Evolutionary conservation across 2,329 filamentous ascomycete genomes (phyloP).

Genomic region (Ceratocystis colombiana): DNA sequence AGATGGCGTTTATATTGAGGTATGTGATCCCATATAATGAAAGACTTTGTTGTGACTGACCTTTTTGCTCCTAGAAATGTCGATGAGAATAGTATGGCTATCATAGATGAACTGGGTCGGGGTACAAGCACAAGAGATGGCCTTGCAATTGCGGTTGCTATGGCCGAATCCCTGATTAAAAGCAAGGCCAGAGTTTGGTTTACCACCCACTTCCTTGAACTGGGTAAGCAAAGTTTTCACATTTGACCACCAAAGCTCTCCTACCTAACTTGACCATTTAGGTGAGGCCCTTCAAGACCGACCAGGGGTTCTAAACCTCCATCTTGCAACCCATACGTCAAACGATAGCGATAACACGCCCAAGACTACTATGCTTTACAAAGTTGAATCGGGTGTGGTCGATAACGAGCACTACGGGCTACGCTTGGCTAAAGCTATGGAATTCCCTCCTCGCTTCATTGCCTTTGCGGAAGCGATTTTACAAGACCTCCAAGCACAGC

Average conservation of each 20-base stretch:
- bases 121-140: slow-evolving; percentile 86
- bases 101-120: slow-evolving; percentile 85
- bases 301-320: slow-evolving; percentile 70
- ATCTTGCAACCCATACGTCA: slow-evolving; percentile 61
- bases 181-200: slow-evolving; percentile 80
- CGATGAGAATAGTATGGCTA: slow-evolving; percentile 61
- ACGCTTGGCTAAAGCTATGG: slow-evolving; percentile 63
- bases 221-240: slow-evolving; percentile 38
- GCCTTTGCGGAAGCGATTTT: slow-evolving; percentile 58
- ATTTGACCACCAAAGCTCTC: neutral
- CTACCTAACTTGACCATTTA: slow-evolving; percentile 27
- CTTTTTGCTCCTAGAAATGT: slow-evolving; percentile 49
- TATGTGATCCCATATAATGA: slow-evolving; percentile 27
- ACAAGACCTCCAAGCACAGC: slow-evolving; percentile 47
- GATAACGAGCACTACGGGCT: slow-evolving; percentile 71
- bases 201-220: slow-evolving; percentile 80
- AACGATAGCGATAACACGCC: slow-evolving; percentile 39
- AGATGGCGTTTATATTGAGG: slow-evolving; percentile 84
- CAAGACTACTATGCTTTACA: slow-evolving; percentile 81
- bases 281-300: slow-evolving; percentile 64
- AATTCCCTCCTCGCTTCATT: slow-evolving; percentile 59
- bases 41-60: neutral
- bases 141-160: slow-evolving; percentile 76
- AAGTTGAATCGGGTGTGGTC: slow-evolving; percentile 60
- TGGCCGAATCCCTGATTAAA: slow-evolving; percentile 76